These are phyloP conservation scores for Aspergillus brunneoviolaceus DNA, from an alignment of 2,329 filamentous ascomycete genomes.

Conservation along the genomic window DNA sequence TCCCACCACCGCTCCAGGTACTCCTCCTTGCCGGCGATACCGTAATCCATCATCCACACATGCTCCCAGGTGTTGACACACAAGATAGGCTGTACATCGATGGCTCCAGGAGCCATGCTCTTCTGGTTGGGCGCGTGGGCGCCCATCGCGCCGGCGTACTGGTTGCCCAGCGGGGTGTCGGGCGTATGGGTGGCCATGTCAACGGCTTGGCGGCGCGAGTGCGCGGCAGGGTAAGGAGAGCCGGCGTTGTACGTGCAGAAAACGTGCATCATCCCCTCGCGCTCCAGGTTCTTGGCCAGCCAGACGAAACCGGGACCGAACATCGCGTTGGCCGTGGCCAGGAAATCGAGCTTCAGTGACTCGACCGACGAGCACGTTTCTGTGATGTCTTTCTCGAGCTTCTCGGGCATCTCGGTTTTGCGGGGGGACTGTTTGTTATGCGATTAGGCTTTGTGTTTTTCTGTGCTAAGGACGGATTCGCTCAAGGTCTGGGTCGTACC, in stretches of 20 bases:
- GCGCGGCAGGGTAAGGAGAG: slow-evolving; percentile 79
- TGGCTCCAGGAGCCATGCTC: slow-evolving; percentile 40
- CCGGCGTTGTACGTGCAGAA: slow-evolving; percentile 90
- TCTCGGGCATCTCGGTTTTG: slow-evolving; percentile 53
- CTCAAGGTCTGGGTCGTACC: slow-evolving; percentile 28
- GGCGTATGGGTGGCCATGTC: slow-evolving; percentile 47
- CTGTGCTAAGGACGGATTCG: background rate
- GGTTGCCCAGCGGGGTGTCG: slow-evolving; percentile 35
- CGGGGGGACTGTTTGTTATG: slow-evolving; percentile 37
- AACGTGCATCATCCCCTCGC: slow-evolving; percentile 59
- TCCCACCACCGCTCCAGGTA: slow-evolving; percentile 87
- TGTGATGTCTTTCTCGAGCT: slow-evolving; percentile 61
- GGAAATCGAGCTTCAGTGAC: slow-evolving; percentile 75
- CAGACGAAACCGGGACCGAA: slow-evolving; percentile 97
- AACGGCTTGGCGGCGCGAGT: slow-evolving; percentile 67
- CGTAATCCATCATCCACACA: slow-evolving; percentile 82
- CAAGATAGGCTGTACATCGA: slow-evolving; percentile 70
- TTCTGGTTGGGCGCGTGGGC: slow-evolving; percentile 34
- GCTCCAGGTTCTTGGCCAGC: slow-evolving; percentile 66
- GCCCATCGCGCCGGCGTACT: slow-evolving; percentile 38
- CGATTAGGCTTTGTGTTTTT: slow-evolving; percentile 14
- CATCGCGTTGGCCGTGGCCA: slow-evolving; percentile 81
- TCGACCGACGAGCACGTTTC: slow-evolving; percentile 78
- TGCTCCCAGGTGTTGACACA: slow-evolving; percentile 98
- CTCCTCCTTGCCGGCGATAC: slow-evolving; percentile 68